These are phyloP conservation scores for Xylaria venustula DNA, from an alignment of 495 filamentous ascomycete genomes.

Conservation along the genomic window DNA sequence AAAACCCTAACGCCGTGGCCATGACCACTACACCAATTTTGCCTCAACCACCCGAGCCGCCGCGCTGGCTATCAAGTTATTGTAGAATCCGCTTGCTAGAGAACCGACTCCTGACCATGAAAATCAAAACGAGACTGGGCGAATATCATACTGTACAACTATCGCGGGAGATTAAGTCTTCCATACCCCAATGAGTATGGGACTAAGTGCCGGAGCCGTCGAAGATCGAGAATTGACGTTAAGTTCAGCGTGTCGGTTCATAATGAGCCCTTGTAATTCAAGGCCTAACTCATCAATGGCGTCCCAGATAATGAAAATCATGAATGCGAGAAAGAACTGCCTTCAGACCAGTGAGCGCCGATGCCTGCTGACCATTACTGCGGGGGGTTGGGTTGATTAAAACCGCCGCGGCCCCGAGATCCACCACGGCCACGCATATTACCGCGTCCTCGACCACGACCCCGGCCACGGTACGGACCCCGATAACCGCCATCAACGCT, in stretches of 20 bases:
- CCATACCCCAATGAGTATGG: not conserved
- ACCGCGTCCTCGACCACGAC: slow-evolving; percentile 59
- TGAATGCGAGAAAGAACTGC: too few species aligned
- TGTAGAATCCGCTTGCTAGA: slow-evolving; percentile 27
- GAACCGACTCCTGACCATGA: slow-evolving; percentile 23
- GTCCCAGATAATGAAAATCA: not conserved
- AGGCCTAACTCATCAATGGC: too few species aligned
- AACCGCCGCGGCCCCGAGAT: slow-evolving; percentile 44
- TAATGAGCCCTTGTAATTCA: not conserved
- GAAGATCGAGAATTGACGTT: not conserved
- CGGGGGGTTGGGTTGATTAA: not conserved
- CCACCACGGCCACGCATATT: slow-evolving; percentile 50
- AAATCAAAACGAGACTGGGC: slow-evolving; percentile 24
- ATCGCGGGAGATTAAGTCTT: slow-evolving; percentile 2
- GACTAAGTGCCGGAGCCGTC: not conserved
- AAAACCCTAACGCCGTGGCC: slow-evolving; percentile 19
- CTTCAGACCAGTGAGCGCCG: too few species aligned
- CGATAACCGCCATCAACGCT: slow-evolving; percentile 86
- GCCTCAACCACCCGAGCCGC: slow-evolving; percentile 24
- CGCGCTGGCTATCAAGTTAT: slow-evolving; percentile 19
- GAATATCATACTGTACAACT: slow-evolving; percentile 25
- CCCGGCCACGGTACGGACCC: slow-evolving; percentile 67
- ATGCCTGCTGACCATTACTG: slow-evolving; percentile 2
- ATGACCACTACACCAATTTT: slow-evolving; percentile 30
- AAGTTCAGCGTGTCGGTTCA: not conserved